Evolutionary conservation across 148 eudicot species (phyloP).

Genomic region (Persicaria tinctoria): DNA sequence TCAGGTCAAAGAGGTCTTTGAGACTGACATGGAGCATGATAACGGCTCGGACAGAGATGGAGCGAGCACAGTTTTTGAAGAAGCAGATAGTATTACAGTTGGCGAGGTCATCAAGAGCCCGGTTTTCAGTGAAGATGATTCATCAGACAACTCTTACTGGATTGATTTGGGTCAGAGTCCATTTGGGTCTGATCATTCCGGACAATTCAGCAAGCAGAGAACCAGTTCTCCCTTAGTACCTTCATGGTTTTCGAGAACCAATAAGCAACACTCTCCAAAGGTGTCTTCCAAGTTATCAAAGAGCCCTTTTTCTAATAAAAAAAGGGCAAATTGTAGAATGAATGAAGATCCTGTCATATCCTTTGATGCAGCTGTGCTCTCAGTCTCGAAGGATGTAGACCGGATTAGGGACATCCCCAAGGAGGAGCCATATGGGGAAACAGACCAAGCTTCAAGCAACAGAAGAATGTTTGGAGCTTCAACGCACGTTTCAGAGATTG

Average conservation of each 20-base stretch:
- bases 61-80: conserved; percentile 81
- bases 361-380: conserved; percentile 81
- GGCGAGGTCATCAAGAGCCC: conserved; percentile 96
- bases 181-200: conserved; percentile 40
- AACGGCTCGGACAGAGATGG: conserved; percentile 73
- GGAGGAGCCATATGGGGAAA: conserved; percentile 33
- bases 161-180: conserved; percentile 94
- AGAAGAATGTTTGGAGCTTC: conserved; percentile 10
- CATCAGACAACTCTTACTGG: conserved; percentile 84
- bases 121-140: conserved; percentile 87
- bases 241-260: conserved; percentile 53
- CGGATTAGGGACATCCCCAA: conserved; percentile 51
- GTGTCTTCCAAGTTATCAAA: conserved; percentile 29
- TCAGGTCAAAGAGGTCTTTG: conserved; percentile 84
- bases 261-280: conserved; percentile 47
- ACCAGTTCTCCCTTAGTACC: conserved; percentile 54
- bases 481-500: conserved; percentile 13
- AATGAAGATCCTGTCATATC: conserved; percentile 41
- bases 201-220: conserved; percentile 31
- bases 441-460: conserved; percentile 14
- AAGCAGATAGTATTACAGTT: conserved; percentile 66
- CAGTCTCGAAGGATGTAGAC: conserved; percentile 64
- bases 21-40: conserved; percentile 79
- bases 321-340: neutral
- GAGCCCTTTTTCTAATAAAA: conserved; percentile 50